Evolutionary conservation across 129 eudicot genomes (phyloP).

Genomic region (Escallonia rubra): DNA sequence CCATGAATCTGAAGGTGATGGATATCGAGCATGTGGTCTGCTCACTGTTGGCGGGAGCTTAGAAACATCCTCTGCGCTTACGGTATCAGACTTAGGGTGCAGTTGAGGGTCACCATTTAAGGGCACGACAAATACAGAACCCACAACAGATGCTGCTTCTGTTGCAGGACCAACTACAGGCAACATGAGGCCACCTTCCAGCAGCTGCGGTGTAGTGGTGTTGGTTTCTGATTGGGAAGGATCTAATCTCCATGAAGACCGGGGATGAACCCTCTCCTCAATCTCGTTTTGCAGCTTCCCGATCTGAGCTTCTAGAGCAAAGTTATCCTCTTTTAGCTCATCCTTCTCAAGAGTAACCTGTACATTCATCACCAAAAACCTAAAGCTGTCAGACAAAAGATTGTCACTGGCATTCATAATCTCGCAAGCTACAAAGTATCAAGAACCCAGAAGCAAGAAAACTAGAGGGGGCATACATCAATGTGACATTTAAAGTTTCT

Average conservation of each 20-base stretch:
- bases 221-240: constrained; percentile 9
- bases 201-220: constrained; percentile 16
- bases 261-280: constrained; percentile 36
- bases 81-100: constrained; percentile 4
- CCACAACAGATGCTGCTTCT: constrained; percentile 30
- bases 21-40: constrained; percentile 77
- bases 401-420: background rate
- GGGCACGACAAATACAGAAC: constrained; percentile 56
- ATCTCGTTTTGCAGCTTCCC: constrained; percentile 45
- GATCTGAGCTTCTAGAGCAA: constrained; percentile 47
- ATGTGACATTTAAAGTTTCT: background rate
- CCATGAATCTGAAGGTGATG: constrained; percentile 78
- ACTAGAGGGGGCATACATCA: background rate
- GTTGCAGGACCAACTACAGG: background rate
- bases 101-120: constrained; percentile 37
- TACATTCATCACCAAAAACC: constrained; percentile 15
- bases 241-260: constrained; percentile 23
- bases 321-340: constrained; percentile 67
- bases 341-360: constrained; percentile 60
- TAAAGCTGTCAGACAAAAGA: background rate
- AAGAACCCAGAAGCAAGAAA: background rate
- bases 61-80: constrained; percentile 8
- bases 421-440: no score
- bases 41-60: constrained; percentile 43
- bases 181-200: constrained; percentile 8